Evolutionary conservation across 1,284 basidiomycete genomes (phyloP).

Genomic region (Sutorius eximius): DNA sequence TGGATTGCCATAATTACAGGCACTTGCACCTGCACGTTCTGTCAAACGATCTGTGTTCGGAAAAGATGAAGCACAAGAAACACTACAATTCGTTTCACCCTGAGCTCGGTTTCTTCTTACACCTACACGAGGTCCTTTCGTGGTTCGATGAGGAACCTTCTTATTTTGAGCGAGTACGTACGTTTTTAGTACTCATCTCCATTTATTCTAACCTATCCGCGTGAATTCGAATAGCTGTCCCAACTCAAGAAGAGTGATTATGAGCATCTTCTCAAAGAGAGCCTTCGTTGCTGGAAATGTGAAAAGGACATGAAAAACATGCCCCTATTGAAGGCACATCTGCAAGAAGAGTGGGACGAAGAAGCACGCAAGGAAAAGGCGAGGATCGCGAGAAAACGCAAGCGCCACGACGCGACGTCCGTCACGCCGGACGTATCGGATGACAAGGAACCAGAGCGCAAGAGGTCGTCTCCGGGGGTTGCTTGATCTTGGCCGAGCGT

Average conservation of each 20-base stretch:
- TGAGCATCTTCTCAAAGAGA: constrained; percentile 66
- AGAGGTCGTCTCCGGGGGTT: constrained; percentile 10
- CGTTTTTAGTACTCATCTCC: constrained; percentile 3
- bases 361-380: constrained; percentile 41
- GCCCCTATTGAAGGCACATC: constrained; percentile 73
- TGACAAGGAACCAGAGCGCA: constrained; percentile 13
- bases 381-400: constrained; percentile 39
- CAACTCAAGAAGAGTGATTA: constrained; percentile 52
- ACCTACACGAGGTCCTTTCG: constrained; percentile 69
- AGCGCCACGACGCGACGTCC: constrained; percentile 21
- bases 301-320: constrained; percentile 65
- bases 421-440: background rate
- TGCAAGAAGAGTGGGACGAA: constrained; percentile 62
- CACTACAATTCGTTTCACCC: constrained; percentile 96
- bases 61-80: constrained; percentile 84
- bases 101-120: constrained; percentile 82
- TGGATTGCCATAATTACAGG: constrained; percentile 39
- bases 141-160: constrained; percentile 70
- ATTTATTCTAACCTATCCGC: background rate
- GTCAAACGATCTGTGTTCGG: constrained; percentile 78
- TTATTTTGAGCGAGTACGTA: constrained; percentile 51
- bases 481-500: constrained; percentile 7
- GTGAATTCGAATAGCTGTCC: constrained; percentile 45
- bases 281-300: constrained; percentile 72
- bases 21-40: constrained; percentile 89